These are phyloP conservation scores for Prunus davidiana DNA, from an alignment of 306 rosid species.

Conservation along the genomic window DNA sequence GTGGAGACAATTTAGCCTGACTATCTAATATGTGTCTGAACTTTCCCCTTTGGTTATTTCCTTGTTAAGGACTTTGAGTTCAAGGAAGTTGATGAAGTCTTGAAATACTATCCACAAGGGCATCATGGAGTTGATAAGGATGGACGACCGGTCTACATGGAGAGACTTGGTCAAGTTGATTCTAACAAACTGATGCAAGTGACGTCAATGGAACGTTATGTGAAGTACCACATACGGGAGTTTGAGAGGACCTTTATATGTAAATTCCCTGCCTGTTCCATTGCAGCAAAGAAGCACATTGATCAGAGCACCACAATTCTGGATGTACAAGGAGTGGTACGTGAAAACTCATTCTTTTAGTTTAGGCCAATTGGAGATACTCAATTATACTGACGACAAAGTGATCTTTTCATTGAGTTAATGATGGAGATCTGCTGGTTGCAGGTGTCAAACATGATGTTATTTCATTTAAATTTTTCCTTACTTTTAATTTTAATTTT, in stretches of 20 bases:
- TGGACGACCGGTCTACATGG: conserved; percentile 85
- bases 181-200: conserved; percentile 79
- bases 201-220: conserved; percentile 81
- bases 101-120: conserved; percentile 97
- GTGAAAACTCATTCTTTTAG: conserved; percentile 12
- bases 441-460: neutral
- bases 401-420: neutral
- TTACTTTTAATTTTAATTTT: neutral
- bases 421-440: neutral
- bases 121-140: conserved; percentile 93
- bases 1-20: neutral
- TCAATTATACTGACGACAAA: neutral
- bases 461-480: neutral
- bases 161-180: conserved; percentile 82
- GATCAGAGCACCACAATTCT: conserved; percentile 93
- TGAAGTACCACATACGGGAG: conserved; percentile 76
- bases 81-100: conserved; percentile 73
- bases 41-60: neutral
- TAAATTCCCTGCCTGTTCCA: conserved; percentile 88
- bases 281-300: conserved; percentile 80
- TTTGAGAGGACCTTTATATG: conserved; percentile 74
- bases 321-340: conserved; percentile 98
- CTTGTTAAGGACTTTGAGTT: conserved; percentile 72
- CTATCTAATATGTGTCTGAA: neutral
- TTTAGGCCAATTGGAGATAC: neutral